phyloP scores from a whole-genome alignment of 2,329 filamentous ascomycete species.

The Epichloe typhina region DNA sequence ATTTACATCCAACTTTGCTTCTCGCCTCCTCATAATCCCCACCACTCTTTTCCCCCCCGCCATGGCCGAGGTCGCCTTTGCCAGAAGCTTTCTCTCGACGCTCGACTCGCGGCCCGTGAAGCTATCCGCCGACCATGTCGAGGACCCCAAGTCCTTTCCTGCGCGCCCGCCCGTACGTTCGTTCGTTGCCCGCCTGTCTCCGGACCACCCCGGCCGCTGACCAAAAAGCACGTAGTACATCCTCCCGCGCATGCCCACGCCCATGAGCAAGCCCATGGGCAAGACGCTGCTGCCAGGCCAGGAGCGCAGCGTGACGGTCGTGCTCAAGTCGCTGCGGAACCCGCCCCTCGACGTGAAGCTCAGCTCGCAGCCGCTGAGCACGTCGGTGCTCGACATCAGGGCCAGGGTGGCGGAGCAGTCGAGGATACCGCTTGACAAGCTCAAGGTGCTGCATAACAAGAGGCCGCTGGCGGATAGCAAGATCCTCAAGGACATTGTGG shows the following conservation, averaged over 20 bases:
- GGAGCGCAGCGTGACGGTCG: conserved; percentile 42
- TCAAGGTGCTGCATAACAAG: conserved; percentile 77
- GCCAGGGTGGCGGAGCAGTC: conserved; percentile 50
- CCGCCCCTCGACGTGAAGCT: conserved; percentile 57
- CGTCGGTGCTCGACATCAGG: conserved; percentile 71
- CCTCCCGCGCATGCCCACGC: conserved; percentile 52
- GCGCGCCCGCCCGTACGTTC: conserved; percentile 55
- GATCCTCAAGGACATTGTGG: conserved; percentile 59
- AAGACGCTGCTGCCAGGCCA: conserved; percentile 35
- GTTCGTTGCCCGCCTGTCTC: too few relatives aligned
- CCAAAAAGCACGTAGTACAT: conserved; percentile 40
- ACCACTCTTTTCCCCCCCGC: conserved; percentile 6
- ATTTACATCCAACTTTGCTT: too few relatives aligned
- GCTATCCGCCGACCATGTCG: conserved; percentile 79
- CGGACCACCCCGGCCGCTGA: neutral
- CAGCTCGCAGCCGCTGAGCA: conserved; percentile 47
- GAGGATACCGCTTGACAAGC: conserved; percentile 56
- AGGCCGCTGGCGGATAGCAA: conserved; percentile 73
- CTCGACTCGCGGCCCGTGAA: conserved; percentile 70
- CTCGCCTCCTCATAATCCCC: too few relatives aligned
- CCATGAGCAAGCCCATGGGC: conserved; percentile 32
- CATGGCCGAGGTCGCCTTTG: conserved; percentile 78
- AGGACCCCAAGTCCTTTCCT: conserved; percentile 69
- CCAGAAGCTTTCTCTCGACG: conserved; percentile 66
- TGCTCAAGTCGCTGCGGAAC: conserved; percentile 66